Base-by-base conservation (phyloP, 129 eudicot species). In the Calendula officinalis region DNA sequence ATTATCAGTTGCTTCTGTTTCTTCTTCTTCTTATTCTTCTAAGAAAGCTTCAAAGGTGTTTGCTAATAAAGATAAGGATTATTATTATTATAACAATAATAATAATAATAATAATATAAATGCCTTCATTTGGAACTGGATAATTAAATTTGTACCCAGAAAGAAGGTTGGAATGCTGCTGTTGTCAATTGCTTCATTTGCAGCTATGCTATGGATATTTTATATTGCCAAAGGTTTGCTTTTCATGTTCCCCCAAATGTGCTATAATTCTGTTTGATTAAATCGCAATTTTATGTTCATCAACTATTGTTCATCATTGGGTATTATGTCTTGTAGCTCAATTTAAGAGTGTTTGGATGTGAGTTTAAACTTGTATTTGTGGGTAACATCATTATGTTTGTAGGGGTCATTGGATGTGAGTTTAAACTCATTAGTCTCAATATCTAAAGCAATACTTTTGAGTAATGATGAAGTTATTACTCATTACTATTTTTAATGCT, bases 81-180 rank as follows among this genome's bases (percentile, higher is more conserved):
- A 51, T 51, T 51, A 51, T 51, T 15, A 51, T 27, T 51, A 51
- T 22, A 16, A 51, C 16, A 27, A 27, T 7, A 27, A 8, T 16
- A 16, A 34, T 32, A 57, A 22, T 36, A 57, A 57, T 57, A 36
- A 7, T 37, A 13, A 36, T 37, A 50, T 27, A 8, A 85, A 62
- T 27, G 74, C 78, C 45, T 82, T 83, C 43, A 78, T 75, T 16
- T 83, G 95, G 99, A 77, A 85, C 7, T 83, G 95, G 99, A 77
- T 92, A 78, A 79, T 54, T 59, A 94, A 88, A 70, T 70, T 83
- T 49, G 92, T 82, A n/a, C 92, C 95, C 5, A 74, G 94, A 9
- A 94, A 80, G 78, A 92, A 85, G 76, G 84, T 85, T 62, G 96
- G 96, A 30, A 88, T 92, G 98, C 80, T 88, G 79, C 78, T 92